Evolutionary conservation across 2,329 filamentous ascomycete species (phyloP), one percentile per base, ranked within the genome.

Genomic region (Pseudogymnoascus sp.): DNA sequence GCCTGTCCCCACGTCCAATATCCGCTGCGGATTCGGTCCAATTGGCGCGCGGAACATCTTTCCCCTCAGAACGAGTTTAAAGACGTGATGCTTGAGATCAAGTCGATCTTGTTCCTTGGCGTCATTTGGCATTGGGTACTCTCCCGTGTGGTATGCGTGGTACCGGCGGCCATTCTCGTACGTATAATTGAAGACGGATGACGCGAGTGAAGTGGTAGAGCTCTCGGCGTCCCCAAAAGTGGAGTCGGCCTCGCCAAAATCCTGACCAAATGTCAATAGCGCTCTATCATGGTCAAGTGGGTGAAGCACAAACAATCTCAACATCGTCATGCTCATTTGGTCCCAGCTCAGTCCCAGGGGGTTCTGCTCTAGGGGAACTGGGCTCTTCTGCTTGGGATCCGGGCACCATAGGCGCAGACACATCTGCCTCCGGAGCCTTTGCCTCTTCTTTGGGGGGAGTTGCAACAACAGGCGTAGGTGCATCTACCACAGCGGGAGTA

Each of bases 101-200:
- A 69, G 62, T 8, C 67, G 76, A 35, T 69, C 68, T 63, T 69
- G 67, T 49, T 69, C 68, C n/a, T 55, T 43, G 19, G 67, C 66
- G 14, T 69, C 68, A 41, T 69, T 69, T 19, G 68, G 68, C 66
- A 69, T 39, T 7, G 68, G 63, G 14, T 64, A 62, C 21, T 76
- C 68, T 2, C 78, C 79, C 45, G 77, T 73, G 23, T 77, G 74
- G 65, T 8, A 68, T 7, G 63, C 61, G 64, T 68, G 67, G 52
- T 67, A 68, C 3, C 65, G 66, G 4, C 67, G 60, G 8, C 67
- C 67, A 66, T 68, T 68, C 38, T 68, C 67, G 35, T 65, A 60
- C 38, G 65, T 59, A 55, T 66, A 66, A 23, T 66, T 62, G 58
- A 62, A 66, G 10, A 67, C 61, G 59, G 66, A 65, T 2, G 62